phyloP scores from a whole-genome alignment of 2,329 filamentous ascomycete species.

The Ceratocystis ficicola region DNA sequence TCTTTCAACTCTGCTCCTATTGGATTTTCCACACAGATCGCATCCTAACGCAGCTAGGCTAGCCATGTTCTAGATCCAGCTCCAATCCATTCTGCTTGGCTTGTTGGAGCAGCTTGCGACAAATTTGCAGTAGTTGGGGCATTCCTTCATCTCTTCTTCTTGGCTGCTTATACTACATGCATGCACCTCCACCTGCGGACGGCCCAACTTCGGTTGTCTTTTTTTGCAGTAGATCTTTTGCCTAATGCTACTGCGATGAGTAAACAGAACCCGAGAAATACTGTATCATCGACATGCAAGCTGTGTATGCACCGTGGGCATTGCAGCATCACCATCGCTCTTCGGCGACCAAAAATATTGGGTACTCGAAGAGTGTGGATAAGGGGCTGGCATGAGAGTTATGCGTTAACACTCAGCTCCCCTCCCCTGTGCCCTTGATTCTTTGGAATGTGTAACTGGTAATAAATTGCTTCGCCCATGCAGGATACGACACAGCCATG shows the following conservation, averaged over 20 bases:
- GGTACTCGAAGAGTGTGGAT: background rate
- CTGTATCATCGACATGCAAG: background rate
- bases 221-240: background rate
- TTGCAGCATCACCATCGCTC: background rate
- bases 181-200: background rate
- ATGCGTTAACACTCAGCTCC: background rate
- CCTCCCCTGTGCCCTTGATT: too few relatives aligned
- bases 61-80: slow-evolving; percentile 1
- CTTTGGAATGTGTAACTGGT: too few relatives aligned
- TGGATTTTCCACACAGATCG: background rate
- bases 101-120: background rate
- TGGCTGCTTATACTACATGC: background rate
- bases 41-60: background rate
- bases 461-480: too few relatives aligned
- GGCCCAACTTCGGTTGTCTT: slow-evolving; percentile 9
- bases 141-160: slow-evolving; percentile 10
- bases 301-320: background rate
- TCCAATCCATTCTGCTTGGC: background rate
- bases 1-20: background rate
- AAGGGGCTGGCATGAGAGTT: background rate
- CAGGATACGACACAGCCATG: background rate
- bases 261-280: background rate
- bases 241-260: background rate
- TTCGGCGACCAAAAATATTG: background rate
- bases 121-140: background rate